Evolutionary conservation across 2,329 filamentous ascomycete genomes (phyloP), one percentile per base, ranked within the genome.

Genomic region (Aspergillus caelatus): DNA sequence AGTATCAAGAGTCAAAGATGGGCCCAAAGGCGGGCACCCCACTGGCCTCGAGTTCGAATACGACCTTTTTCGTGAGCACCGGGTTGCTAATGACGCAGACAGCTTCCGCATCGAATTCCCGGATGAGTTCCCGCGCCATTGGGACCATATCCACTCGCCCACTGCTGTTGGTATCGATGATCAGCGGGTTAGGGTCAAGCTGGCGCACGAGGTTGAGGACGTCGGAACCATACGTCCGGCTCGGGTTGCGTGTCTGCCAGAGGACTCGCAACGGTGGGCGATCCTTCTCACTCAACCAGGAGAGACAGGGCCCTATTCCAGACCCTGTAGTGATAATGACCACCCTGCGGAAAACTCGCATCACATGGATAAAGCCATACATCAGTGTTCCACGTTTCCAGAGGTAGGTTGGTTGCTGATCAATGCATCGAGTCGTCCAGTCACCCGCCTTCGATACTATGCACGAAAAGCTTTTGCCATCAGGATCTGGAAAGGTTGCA

Each of bases 241-340:
- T 59, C 1, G 77, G 78, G 21, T 71, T 70, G 1, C 74, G 74
- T 14, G 78, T 75, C 32, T 70, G 72, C 78, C 78, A 80, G 8
- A 80, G 63, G 19, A 71, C 65, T 39, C 68, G 65, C 57, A 79
- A 71, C 43, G 74, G 70, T 10, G 70, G 69, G 6, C 48, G 48
- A 52, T 52, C 7, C 28, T 52, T 32, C 48, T 52, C 48, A 10
- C 48, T 52, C 23, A 52, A 3, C 21, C 21, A 52, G 0, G 48
- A 52, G 3, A 80, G 71, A 53, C 76, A 76, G 8, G 78, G 78
- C 0, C 77, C 78, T 54, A 80, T 79, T 2, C 78, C 78, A 16
- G 72, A 75, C 9, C 78, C 78, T 1, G 78, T 80, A 3, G 75
- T 76, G n/a, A 80, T 73, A 12, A 80, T 70, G 45, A 79, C 73